These are phyloP conservation scores for Colletotrichum scovillei DNA, from an alignment of 2,329 filamentous ascomycete genomes.

Conservation along the genomic window DNA sequence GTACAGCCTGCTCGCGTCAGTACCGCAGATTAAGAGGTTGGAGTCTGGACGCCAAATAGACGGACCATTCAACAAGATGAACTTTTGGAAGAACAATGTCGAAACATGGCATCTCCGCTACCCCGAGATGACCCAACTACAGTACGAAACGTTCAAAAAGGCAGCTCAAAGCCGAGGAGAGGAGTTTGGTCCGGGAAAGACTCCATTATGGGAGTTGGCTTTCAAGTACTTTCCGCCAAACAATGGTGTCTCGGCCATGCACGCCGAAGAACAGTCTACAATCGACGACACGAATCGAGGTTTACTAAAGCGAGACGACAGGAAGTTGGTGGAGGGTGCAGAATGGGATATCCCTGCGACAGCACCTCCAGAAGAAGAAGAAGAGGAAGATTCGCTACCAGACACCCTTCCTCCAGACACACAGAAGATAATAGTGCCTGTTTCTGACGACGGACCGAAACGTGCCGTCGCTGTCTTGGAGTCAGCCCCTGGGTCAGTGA, in stretches of 20 bases:
- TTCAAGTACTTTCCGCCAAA: constrained; percentile 68
- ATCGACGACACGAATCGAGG: constrained; percentile 35
- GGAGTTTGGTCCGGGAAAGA: constrained; percentile 63
- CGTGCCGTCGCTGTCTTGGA: constrained; percentile 73
- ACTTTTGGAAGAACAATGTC: constrained; percentile 68
- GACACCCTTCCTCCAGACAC: constrained; percentile 52
- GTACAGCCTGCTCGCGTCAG: constrained; percentile 56
- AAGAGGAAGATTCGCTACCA: constrained; percentile 43
- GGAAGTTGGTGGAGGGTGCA: constrained; percentile 40
- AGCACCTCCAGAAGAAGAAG: constrained; percentile 31
- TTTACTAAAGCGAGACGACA: constrained; percentile 39
- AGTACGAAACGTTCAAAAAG: constrained; percentile 65
- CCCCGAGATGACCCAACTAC: constrained; percentile 71
- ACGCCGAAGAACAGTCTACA: constrained; percentile 1
- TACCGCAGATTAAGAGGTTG: constrained; percentile 61
- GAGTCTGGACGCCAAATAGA: constrained; percentile 69
- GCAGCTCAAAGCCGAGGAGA: constrained; percentile 63
- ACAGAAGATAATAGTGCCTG: constrained; percentile 47
- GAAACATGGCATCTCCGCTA: constrained; percentile 71
- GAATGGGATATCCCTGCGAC: constrained; percentile 42
- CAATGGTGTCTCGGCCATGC: constrained; percentile 30
- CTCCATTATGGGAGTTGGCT: constrained; percentile 65
- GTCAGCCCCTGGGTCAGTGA: constrained; percentile 73
- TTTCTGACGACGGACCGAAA: constrained; percentile 47
- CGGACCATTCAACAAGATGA: constrained; percentile 64